These are phyloP conservation scores for Sarocladium kiliense DNA, from an alignment of 2,329 filamentous ascomycete species.

Conservation along the genomic window DNA sequence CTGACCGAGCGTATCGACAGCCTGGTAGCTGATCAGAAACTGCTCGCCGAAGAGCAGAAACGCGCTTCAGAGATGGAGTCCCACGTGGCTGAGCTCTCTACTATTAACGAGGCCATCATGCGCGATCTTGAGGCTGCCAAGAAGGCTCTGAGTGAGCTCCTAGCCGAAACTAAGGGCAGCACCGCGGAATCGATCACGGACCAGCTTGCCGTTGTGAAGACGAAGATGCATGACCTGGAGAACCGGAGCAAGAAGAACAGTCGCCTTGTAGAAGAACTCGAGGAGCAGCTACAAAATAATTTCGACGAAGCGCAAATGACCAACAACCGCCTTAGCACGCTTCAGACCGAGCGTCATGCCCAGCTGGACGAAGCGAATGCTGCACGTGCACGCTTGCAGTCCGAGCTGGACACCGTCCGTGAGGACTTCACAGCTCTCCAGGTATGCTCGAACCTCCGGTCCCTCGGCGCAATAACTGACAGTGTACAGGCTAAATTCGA, in stretches of 20 bases:
- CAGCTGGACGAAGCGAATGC: constrained; percentile 75
- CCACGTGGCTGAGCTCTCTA: constrained; percentile 50
- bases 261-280: constrained; percentile 87
- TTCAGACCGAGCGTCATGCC: constrained; percentile 67
- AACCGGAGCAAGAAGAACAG: constrained; percentile 82
- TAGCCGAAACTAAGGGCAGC: constrained; percentile 41
- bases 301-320: constrained; percentile 87
- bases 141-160: constrained; percentile 45
- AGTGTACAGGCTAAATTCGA: constrained; percentile 54
- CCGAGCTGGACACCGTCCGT: constrained; percentile 61
- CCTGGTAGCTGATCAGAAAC: constrained; percentile 53
- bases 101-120: constrained; percentile 54
- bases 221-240: constrained; percentile 59
- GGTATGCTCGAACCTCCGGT: too few relatives aligned
- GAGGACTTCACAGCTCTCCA: constrained; percentile 73
- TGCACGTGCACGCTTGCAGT: constrained; percentile 56
- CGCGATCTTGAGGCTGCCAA: constrained; percentile 59
- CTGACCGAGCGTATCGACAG: constrained; percentile 57
- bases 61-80: constrained; percentile 52
- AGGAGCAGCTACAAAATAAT: constrained; percentile 91
- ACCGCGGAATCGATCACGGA: constrained; percentile 44
- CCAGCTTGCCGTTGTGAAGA: constrained; percentile 57
- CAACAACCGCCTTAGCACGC: constrained; percentile 78
- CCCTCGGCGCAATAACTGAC: constrained; percentile 11
- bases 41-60: constrained; percentile 53